Conservation (phyloP, 176 grass and related monocot genomes). For the Eleusine indica region DNA sequence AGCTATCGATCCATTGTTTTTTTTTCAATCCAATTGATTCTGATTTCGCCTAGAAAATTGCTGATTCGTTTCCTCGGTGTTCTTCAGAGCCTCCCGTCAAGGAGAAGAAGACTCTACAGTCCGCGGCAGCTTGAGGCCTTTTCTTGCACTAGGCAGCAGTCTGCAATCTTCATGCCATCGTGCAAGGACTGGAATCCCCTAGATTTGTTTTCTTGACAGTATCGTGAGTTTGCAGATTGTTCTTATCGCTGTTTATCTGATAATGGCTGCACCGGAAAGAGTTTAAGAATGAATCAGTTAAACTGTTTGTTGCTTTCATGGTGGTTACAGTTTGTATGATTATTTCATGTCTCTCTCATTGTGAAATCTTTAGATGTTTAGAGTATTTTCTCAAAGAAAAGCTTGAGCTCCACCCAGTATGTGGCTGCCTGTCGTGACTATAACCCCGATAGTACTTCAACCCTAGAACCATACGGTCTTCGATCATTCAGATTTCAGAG, state of each 20-base stretch:
- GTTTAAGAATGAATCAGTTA: background rate
- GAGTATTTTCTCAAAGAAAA: background rate
- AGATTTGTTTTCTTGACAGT: background rate
- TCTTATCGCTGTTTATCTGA: background rate
- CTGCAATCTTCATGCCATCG: background rate
- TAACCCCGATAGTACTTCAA: background rate
- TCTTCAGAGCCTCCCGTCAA: conserved; percentile 30
- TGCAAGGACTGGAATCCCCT: background rate
- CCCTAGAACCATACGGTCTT: background rate
- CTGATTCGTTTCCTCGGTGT: background rate
- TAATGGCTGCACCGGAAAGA: background rate
- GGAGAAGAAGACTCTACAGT: conserved; percentile 46
- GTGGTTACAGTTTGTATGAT: background rate
- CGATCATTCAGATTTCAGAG: background rate
- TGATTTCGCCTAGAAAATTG: background rate
- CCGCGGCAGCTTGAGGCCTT: conserved; percentile 1
- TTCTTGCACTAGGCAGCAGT: background rate
- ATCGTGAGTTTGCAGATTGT: background rate
- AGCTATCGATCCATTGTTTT: background rate
- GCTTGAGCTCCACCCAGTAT: background rate
- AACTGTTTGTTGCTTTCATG: background rate
- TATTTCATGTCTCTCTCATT: background rate
- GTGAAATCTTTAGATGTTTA: background rate
- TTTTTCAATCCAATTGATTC: background rate
- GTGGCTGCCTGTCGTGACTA: background rate